Conservation (phyloP, 2,329 filamentous ascomycete species). For the Neonectria sp. region DNA sequence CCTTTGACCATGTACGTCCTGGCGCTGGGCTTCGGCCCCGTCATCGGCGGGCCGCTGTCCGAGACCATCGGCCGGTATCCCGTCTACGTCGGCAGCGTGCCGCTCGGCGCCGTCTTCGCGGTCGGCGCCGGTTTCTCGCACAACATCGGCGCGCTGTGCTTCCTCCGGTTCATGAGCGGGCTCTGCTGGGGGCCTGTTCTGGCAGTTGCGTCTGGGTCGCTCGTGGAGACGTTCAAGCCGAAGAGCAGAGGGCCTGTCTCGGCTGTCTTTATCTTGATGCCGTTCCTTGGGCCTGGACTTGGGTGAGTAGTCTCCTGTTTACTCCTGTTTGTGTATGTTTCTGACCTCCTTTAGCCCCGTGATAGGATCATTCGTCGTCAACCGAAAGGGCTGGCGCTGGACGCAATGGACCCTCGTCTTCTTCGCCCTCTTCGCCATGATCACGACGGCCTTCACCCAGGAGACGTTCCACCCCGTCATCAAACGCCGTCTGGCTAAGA, state of each 20-base stretch:
- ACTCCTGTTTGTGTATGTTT: fast-evolving
- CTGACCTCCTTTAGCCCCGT: constrained; percentile 56
- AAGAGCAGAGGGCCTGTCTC: constrained; percentile 60
- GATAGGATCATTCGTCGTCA: constrained; percentile 63
- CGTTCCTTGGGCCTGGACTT: constrained; percentile 67
- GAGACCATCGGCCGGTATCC: constrained; percentile 70
- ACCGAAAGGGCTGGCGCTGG: constrained; percentile 67
- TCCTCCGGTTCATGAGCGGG: constrained; percentile 71
- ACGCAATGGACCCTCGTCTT: constrained; percentile 67
- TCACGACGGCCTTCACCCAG: constrained; percentile 58
- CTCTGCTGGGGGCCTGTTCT: constrained; percentile 65
- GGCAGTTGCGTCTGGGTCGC: constrained; percentile 64
- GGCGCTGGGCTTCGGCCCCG: constrained; percentile 72
- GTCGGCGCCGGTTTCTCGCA: constrained; percentile 68
- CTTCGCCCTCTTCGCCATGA: constrained; percentile 56
- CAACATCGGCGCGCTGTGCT: constrained; percentile 64
- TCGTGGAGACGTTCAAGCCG: constrained; percentile 64
- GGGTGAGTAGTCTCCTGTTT: constrained; percentile 55
- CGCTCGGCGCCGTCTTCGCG: constrained; percentile 68
- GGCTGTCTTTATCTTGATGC: constrained; percentile 64
- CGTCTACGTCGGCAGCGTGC: constrained; percentile 64
- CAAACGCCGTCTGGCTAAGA: constrained; percentile 55
- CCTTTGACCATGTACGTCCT: constrained; percentile 73
- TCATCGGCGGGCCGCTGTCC: constrained; percentile 71
- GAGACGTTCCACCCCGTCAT: constrained; percentile 73